These are phyloP conservation scores for Russula virescens DNA, from an alignment of 768 basidiomycete species.

Conservation along the genomic window DNA sequence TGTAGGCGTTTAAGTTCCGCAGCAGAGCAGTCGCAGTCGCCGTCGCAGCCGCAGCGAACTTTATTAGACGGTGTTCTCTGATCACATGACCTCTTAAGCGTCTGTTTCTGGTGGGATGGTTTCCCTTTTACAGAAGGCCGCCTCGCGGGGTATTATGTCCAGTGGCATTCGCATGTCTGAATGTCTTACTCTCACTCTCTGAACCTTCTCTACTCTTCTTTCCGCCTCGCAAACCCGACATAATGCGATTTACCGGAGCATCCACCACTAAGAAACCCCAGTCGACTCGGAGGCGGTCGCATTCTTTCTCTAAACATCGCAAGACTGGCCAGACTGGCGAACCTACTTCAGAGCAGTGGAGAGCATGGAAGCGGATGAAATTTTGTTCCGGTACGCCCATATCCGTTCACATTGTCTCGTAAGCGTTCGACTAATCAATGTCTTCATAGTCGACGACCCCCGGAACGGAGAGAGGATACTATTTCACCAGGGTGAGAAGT, in stretches of 20 bases:
- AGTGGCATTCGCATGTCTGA: too few relatives aligned
- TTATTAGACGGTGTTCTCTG: neutral
- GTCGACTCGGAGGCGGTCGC: neutral
- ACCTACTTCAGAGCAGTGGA: neutral
- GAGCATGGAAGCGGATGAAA: slow-evolving; percentile 7
- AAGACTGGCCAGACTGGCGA: neutral
- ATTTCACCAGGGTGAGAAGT: slow-evolving; percentile 3
- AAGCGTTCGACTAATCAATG: too few relatives aligned
- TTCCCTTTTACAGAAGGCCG: neutral
- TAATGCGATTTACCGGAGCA: neutral
- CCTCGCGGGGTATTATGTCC: neutral
- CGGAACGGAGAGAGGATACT: neutral
- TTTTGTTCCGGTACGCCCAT: slow-evolving; percentile 3
- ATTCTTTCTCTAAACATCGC: neutral
- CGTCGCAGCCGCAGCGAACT: too few relatives aligned
- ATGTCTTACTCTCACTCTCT: too few relatives aligned
- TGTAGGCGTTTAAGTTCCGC: neutral
- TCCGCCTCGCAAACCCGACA: neutral
- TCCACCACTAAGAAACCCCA: neutral
- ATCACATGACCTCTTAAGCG: neutral
- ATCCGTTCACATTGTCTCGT: neutral
- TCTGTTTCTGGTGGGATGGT: neutral
- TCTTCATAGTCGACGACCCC: neutral
- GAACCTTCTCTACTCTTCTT: neutral
- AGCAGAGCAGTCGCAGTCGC: neutral